Conservation (phyloP, 257 asterid genomes). For the Verbena officinalis region DNA sequence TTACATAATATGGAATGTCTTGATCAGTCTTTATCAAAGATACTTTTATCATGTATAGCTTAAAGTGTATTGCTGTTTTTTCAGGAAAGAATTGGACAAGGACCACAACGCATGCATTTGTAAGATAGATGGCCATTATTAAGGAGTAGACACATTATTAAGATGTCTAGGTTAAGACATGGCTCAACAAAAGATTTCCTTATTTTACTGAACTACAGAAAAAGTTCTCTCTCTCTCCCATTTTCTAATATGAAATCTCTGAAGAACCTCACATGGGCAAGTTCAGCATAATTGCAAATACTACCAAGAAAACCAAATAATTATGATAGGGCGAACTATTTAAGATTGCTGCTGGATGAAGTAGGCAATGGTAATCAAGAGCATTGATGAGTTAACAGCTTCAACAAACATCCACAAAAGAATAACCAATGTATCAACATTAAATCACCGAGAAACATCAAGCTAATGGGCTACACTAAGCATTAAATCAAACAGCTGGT, state of each 20-base stretch:
- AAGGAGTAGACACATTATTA: background rate
- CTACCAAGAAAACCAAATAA: background rate
- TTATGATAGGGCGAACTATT: background rate
- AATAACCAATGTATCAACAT: background rate
- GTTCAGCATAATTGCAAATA: background rate
- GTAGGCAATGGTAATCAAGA: background rate
- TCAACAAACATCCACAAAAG: background rate
- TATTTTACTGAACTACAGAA: background rate
- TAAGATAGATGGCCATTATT: background rate
- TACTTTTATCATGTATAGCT: constrained; percentile 18
- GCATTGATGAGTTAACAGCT: background rate
- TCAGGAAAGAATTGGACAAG: background rate
- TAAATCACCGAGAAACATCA: background rate
- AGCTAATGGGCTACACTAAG: background rate
- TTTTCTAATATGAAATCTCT: background rate
- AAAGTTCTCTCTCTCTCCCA: background rate
- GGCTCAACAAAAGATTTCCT: background rate
- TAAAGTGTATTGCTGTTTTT: background rate
- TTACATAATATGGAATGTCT: background rate
- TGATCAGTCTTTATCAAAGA: constrained; percentile 13
- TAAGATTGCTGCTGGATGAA: background rate
- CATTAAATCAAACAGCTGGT: too few relatives aligned
- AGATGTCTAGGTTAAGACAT: background rate
- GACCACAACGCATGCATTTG: background rate
- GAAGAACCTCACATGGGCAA: background rate